Percentiles rank a stretch among this genome's conserved stretches.
phyloP scores from a whole-genome alignment of 352 stramenopile genomes.

The Thalassiosira livingstoniorum region DNA sequence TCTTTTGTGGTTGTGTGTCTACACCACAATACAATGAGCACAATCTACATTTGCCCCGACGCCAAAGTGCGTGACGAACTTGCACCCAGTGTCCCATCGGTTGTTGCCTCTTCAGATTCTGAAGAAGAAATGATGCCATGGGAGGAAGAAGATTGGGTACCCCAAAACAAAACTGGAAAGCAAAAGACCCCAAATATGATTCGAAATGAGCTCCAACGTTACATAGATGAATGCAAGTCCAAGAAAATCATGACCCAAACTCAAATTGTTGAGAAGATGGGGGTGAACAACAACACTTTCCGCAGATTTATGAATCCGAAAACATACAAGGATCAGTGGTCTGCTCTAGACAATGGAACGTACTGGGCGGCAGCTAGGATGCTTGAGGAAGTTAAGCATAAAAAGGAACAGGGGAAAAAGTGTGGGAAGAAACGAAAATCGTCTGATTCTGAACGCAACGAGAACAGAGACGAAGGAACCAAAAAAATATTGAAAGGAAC shows the following conservation, averaged over 20 bases:
- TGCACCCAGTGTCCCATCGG: too few relatives aligned
- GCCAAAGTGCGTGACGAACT: too few relatives aligned
- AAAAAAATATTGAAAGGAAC: too few relatives aligned
- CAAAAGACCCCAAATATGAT: slow-evolving; percentile 50
- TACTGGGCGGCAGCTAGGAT: slow-evolving; percentile 50
- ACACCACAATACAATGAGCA: too few relatives aligned
- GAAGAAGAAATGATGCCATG: slow-evolving; percentile 26
- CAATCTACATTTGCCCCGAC: too few relatives aligned
- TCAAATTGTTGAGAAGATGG: slow-evolving; percentile 43
- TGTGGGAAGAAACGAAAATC: slow-evolving; percentile 55
- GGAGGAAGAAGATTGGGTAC: slow-evolving; percentile 25
- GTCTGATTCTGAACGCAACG: background rate
- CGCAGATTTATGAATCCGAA: slow-evolving; percentile 55
- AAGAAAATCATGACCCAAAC: slow-evolving; percentile 31
- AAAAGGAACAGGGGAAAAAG: slow-evolving; percentile 64
- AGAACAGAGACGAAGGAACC: slow-evolving; percentile 18
- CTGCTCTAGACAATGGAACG: slow-evolving; percentile 37
- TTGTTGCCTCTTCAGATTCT: too few relatives aligned
- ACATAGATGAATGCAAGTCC: slow-evolving; percentile 46
- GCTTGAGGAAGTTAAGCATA: slow-evolving; percentile 47
- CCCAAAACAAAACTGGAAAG: slow-evolving; percentile 21
- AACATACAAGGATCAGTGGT: slow-evolving; percentile 53
- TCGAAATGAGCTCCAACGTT: slow-evolving; percentile 37
- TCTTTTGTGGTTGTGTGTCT: too few relatives aligned
- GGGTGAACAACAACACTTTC: slow-evolving; percentile 48